Base-by-base conservation (phyloP, 257 asterid genomes). In the Gardenia jasminoides region DNA sequence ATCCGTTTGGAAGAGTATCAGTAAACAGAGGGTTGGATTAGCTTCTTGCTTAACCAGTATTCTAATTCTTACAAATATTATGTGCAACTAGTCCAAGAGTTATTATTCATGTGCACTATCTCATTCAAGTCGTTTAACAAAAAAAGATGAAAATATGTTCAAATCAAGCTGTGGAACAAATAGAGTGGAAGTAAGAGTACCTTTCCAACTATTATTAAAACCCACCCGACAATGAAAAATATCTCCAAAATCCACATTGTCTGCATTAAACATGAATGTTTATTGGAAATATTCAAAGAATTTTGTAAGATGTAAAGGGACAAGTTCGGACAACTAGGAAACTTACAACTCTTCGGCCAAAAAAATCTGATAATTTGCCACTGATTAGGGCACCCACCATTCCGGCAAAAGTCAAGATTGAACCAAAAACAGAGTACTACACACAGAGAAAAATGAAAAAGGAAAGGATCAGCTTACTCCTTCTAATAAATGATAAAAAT, bases 211-310 rank as follows among this genome's bases (percentile, higher is more conserved):
- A 76, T 17, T 26, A 81, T 24, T 36, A 76, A 67, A 33, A 76
- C 76, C 84, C 80, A 81, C 17, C 84, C 84, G 26, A 46, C 31
- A 31, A 70, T 76, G 67, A 81, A 81, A 11, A 77, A 69, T 8
- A 52, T 59, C 52, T 81, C 84, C 80, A 81, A 48, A 76, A 81
- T 30, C 80, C 80, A 76, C 84, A 81, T 81, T 6, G 84, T 81
- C 84, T 81, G 72, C 80, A 61, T 58, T 8, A 36, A 2, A 61
- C n/a, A 70, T 67, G 47, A 70, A 70, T 22, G 22, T 36, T 47
- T 26, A 70, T 46, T 44, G 54, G 12, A 58, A 15, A 67, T 48
- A 67, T 6, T 61, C 31, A 75, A 13, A 68, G 41, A 69, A 20
- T 26, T 30, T 17, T 59, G 1, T 3, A 7, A 30, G 44, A 31